Conservation (phyloP, 2,329 filamentous ascomycete genomes). For the Albifimbria verrucaria region DNA sequence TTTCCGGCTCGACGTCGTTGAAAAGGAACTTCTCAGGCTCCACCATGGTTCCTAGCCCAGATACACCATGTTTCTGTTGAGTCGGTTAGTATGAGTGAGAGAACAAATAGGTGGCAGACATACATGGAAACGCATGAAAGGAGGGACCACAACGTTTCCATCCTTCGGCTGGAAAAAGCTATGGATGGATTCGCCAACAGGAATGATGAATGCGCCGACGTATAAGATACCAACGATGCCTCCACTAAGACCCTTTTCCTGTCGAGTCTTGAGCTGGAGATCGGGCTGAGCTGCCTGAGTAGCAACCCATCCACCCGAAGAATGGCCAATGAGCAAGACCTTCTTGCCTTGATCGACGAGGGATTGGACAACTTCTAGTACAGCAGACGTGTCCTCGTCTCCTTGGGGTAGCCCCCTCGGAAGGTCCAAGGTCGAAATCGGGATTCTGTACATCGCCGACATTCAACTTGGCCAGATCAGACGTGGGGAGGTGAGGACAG, state of each 20-base stretch:
- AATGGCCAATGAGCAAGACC: background rate
- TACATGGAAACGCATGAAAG: conserved; percentile 1
- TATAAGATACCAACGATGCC: background rate
- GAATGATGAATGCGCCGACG: background rate
- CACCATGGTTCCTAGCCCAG: background rate
- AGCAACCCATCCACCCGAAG: background rate
- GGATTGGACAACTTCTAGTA: background rate
- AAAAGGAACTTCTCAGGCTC: conserved; percentile 2
- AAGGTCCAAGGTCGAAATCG: background rate
- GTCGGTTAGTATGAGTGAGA: background rate
- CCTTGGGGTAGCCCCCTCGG: background rate
- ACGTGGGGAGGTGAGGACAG: background rate
- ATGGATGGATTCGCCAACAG: background rate
- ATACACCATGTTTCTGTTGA: background rate
- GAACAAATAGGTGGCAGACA: background rate
- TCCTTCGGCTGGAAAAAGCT: conserved; percentile 1
- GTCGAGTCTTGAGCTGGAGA: background rate
- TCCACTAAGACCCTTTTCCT: background rate
- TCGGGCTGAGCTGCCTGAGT: background rate
- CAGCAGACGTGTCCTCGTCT: background rate
- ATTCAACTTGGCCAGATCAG: background rate
- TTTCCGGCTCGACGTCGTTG: background rate
- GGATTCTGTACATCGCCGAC: background rate
- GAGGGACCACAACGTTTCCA: background rate
- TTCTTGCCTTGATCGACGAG: background rate